phyloP scores from a whole-genome alignment of 2,329 filamentous ascomycete species.

The Plenodomus lindquistii region DNA sequence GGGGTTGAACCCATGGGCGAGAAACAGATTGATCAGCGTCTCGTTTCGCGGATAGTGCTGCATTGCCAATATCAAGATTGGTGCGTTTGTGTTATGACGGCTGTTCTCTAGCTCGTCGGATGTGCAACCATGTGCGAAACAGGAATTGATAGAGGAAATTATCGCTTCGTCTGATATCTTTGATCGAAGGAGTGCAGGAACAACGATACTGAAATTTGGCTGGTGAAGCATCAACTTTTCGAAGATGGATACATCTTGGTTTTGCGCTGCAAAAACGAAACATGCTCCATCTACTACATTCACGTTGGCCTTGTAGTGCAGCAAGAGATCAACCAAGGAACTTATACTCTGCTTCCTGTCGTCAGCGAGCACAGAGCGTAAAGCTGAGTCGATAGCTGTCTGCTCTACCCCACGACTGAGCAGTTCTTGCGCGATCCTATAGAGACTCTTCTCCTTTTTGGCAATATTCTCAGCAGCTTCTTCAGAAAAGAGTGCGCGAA shows the following conservation, averaged over 20 bases:
- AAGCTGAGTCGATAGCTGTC: constrained; percentile 30
- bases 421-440: constrained; percentile 28
- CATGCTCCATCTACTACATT: constrained; percentile 36
- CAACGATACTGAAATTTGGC: constrained; percentile 57
- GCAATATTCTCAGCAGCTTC: neutral
- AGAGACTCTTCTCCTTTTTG: neutral
- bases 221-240: constrained; percentile 43
- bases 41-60: constrained; percentile 29
- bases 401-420: constrained; percentile 33
- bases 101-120: constrained; percentile 24
- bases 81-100: constrained; percentile 9
- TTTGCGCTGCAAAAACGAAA: constrained; percentile 36
- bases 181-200: constrained; percentile 61
- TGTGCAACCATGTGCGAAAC: constrained; percentile 55
- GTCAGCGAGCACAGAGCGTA: constrained; percentile 25
- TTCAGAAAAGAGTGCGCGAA: constrained; percentile 31
- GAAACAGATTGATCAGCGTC: constrained; percentile 21
- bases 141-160: constrained; percentile 54
- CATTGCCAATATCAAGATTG: constrained; percentile 31
- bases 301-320: constrained; percentile 33
- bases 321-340: constrained; percentile 25
- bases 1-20: constrained; percentile 33
- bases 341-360: constrained; percentile 11
- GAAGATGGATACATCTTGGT: constrained; percentile 22
- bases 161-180: constrained; percentile 52